These are phyloP conservation scores for Paecilomyces variotii DNA, from an alignment of 2,329 filamentous ascomycete genomes.

Conservation along the genomic window DNA sequence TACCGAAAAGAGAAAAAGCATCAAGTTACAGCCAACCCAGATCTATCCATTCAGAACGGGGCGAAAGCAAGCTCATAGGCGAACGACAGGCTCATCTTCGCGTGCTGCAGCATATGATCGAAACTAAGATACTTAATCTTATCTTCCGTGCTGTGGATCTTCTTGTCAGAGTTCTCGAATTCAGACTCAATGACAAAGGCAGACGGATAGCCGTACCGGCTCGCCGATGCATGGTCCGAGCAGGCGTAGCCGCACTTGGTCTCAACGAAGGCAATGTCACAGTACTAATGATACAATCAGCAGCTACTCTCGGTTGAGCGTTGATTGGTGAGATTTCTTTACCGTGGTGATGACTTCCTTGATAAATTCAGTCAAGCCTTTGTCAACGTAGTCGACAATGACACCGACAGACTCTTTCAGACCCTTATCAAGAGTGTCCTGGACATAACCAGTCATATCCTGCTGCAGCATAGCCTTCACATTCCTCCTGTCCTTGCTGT, in stretches of 20 bases:
- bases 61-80: slow-evolving; percentile 79
- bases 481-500: slow-evolving; percentile 63
- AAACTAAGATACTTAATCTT: slow-evolving; percentile 66
- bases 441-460: slow-evolving; percentile 90
- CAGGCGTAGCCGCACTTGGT: slow-evolving; percentile 85
- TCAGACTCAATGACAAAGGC: slow-evolving; percentile 57
- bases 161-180: slow-evolving; percentile 55
- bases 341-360: slow-evolving; percentile 72
- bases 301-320: slow-evolving; percentile 3
- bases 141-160: slow-evolving; percentile 67
- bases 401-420: slow-evolving; percentile 81
- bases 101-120: slow-evolving; percentile 88
- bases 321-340: slow-evolving; percentile 14
- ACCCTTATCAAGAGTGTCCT: slow-evolving; percentile 74
- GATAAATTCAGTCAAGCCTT: slow-evolving; percentile 76
- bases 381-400: slow-evolving; percentile 85
- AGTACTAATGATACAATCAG: slow-evolving; percentile 54
- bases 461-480: slow-evolving; percentile 97
- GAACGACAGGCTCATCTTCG: slow-evolving; percentile 71
- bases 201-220: slow-evolving; percentile 57
- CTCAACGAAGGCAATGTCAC: slow-evolving; percentile 75
- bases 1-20: background rate
- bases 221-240: slow-evolving; percentile 62
- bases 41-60: slow-evolving; percentile 45
- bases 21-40: background rate